Evolutionary conservation across 805 yeast genomes (phyloP).

Genomic region (Tetrapisispora pingtungensis): DNA sequence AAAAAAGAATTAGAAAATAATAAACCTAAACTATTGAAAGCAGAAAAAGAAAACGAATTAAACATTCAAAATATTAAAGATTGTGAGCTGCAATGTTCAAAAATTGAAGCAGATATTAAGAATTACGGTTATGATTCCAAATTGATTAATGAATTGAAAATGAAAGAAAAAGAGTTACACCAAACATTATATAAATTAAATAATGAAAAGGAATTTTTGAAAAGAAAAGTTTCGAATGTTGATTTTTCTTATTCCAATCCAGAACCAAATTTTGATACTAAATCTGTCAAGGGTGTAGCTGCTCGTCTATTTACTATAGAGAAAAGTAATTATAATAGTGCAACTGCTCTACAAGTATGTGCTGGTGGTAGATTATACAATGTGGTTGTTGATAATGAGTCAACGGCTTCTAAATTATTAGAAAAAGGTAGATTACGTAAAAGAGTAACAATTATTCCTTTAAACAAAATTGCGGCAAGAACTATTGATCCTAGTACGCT

Average conservation of each 20-base stretch:
- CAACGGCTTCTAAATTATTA: conserved; percentile 70
- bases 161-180: conserved; percentile 35
- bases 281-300: conserved; percentile 75
- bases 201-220: conserved; percentile 43
- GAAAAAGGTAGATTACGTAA: conserved; percentile 69
- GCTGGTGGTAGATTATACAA: conserved; percentile 90
- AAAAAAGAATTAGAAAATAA: conserved; percentile 38
- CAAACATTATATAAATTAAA: conserved; percentile 36
- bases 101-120: conserved; percentile 35
- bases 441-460: conserved; percentile 85
- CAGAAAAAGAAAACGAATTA: conserved; percentile 40
- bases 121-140: conserved; percentile 50
- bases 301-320: conserved; percentile 70
- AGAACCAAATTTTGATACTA: conserved; percentile 44
- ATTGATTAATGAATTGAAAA: conserved; percentile 35
- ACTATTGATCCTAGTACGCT: conserved; percentile 43
- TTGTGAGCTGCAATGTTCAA: conserved; percentile 27
- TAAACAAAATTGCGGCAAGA: conserved; percentile 69
- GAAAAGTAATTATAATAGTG: conserved; percentile 45
- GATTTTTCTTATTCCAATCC: conserved; percentile 71
- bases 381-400: conserved; percentile 82
- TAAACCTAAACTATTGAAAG: conserved; percentile 41
- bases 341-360: conserved; percentile 81
- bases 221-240: conserved; percentile 56
- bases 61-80: conserved; percentile 32